Conservation (phyloP, 768 basidiomycete genomes). For the Terana coerulea region DNA sequence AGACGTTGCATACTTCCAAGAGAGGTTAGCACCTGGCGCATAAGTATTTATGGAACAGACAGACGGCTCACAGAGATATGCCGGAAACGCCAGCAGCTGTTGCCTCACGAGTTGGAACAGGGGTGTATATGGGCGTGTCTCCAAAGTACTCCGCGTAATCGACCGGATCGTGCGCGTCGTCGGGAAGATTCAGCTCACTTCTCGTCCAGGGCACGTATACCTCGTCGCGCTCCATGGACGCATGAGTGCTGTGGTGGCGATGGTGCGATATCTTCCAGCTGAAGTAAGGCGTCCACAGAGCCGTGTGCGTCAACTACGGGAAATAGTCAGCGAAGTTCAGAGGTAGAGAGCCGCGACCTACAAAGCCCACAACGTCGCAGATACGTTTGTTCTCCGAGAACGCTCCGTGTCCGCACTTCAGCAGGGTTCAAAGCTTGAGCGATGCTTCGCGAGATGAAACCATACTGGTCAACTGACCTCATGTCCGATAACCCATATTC, state of each 20-base stretch:
- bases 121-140: slow-evolving; percentile 59
- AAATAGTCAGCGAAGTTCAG: not conserved
- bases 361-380: slow-evolving; percentile 48
- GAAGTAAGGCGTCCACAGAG: slow-evolving; percentile 53
- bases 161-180: slow-evolving; percentile 33
- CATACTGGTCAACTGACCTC: too few species aligned
- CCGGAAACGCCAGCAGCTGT: slow-evolving; percentile 56
- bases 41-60: not conserved
- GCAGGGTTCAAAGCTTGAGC: not conserved
- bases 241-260: slow-evolving; percentile 68
- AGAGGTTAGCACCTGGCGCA: too few species aligned
- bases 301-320: slow-evolving; percentile 27
- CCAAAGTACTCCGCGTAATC: slow-evolving; percentile 56
- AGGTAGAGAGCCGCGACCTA: slow-evolving; percentile 3
- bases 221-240: slow-evolving; percentile 76
- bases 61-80: slow-evolving; percentile 51
- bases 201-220: slow-evolving; percentile 66
- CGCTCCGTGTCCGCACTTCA: slow-evolving; percentile 46
- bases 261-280: slow-evolving; percentile 69
- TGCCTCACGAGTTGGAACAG: slow-evolving; percentile 52
- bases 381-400: slow-evolving; percentile 42
- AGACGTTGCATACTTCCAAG: slow-evolving; percentile 51
- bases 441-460: not conserved
- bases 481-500: slow-evolving; percentile 61
- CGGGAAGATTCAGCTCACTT: slow-evolving; percentile 46